phyloP scores from a whole-genome alignment of 2,329 filamentous ascomycete species.

The Ramularia collo-cygni region DNA sequence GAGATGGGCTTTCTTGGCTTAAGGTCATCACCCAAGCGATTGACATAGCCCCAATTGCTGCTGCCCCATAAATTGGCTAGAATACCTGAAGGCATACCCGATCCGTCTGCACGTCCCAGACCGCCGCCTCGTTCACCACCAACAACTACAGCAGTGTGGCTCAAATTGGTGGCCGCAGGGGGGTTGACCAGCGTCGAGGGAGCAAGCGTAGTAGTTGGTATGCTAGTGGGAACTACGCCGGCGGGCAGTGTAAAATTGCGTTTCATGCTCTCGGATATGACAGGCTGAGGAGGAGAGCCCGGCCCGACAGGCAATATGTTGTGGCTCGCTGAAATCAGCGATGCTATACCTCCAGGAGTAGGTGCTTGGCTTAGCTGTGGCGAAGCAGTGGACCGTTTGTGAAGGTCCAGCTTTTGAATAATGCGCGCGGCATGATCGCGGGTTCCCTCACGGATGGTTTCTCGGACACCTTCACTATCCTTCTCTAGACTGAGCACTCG shows the following conservation, averaged over 20 bases:
- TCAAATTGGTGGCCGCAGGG: slow-evolving; percentile 76
- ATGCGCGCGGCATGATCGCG: slow-evolving; percentile 80
- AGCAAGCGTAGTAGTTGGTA: slow-evolving; percentile 57
- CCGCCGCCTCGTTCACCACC: slow-evolving; percentile 68
- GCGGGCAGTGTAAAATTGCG: slow-evolving; percentile 37
- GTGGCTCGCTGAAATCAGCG: slow-evolving; percentile 78
- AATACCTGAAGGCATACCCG: slow-evolving; percentile 75
- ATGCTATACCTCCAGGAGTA: slow-evolving; percentile 64
- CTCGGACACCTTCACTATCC: slow-evolving; percentile 16
- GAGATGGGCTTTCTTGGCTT: slow-evolving; percentile 23
- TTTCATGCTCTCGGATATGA: slow-evolving; percentile 12
- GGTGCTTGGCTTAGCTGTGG: slow-evolving; percentile 9
- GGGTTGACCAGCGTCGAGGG: slow-evolving; percentile 77
- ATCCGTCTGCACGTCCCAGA: slow-evolving; percentile 51
- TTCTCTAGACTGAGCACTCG: slow-evolving; percentile 44
- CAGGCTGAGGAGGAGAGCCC: slow-evolving; percentile 31
- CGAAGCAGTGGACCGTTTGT: slow-evolving; percentile 64
- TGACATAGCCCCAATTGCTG: slow-evolving; percentile 68
- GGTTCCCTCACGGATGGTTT: slow-evolving; percentile 60
- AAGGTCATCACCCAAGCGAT: slow-evolving; percentile 52
- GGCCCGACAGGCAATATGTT: slow-evolving; percentile 63
- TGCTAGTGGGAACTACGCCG: neutral
- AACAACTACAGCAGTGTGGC: slow-evolving; percentile 74
- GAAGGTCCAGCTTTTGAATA: slow-evolving; percentile 86
- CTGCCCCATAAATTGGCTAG: slow-evolving; percentile 94